Evolutionary conservation across 768 basidiomycete species (phyloP).

Genomic region (Leucocoprinus leucothites): DNA sequence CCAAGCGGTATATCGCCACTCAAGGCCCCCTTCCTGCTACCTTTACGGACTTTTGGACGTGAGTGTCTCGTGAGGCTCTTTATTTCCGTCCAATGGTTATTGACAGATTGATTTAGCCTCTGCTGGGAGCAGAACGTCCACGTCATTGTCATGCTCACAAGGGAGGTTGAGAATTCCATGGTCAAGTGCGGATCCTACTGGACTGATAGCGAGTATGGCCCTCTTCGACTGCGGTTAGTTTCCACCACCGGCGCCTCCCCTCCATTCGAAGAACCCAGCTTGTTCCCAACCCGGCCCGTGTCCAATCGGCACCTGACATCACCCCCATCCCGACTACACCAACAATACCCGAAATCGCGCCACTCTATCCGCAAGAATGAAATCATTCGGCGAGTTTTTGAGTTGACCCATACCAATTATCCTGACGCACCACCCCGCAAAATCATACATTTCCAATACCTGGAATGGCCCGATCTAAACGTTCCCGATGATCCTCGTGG

Average conservation of each 20-base stretch:
- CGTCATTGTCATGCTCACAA: constrained; percentile 96
- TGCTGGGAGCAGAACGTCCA: constrained; percentile 94
- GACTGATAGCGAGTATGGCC: constrained; percentile 67
- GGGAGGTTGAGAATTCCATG: constrained; percentile 82
- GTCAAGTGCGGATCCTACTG: constrained; percentile 94
- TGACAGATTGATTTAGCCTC: constrained; percentile 43
- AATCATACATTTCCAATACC: constrained; percentile 86
- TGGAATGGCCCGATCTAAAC: constrained; percentile 96
- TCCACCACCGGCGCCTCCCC: constrained; percentile 31
- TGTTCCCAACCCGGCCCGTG: constrained; percentile 26
- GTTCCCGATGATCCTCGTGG: constrained; percentile 83
- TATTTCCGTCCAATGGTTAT: background rate
- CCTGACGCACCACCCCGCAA: constrained; percentile 59
- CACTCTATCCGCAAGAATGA: constrained; percentile 8
- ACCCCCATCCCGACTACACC: constrained; percentile 14
- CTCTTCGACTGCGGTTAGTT: constrained; percentile 55
- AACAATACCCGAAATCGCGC: constrained; percentile 18
- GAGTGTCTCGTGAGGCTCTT: constrained; percentile 26
- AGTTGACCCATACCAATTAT: constrained; percentile 59
- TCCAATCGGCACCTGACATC: constrained; percentile 10
- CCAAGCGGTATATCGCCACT: constrained; percentile 87
- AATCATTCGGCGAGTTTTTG: constrained; percentile 62
- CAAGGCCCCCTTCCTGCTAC: constrained; percentile 92
- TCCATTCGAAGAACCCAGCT: constrained; percentile 21
- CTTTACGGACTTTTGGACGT: constrained; percentile 94